A percentile compares a stretch with the other conserved stretches of the same genome.
phyloP scores from a whole-genome alignment of 179 eudicot genomes.

The Gypsophila paniculata region DNA sequence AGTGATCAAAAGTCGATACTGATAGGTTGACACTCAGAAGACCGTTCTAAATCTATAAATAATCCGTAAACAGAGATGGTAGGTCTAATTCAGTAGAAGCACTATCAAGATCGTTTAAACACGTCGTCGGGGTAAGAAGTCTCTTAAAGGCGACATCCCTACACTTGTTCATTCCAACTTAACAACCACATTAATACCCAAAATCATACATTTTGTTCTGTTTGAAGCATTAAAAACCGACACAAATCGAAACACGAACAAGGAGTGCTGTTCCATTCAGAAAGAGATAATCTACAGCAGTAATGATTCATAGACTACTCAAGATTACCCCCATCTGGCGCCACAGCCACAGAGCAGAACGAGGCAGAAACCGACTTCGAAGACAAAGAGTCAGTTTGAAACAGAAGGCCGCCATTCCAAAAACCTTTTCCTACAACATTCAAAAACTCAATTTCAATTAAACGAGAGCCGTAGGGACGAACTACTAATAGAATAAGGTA shows the following conservation, averaged over 20 bases:
- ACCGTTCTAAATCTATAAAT: too few relatives aligned
- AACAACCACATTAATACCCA: neutral
- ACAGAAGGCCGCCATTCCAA: neutral
- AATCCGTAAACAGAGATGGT: too few relatives aligned
- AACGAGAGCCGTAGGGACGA: too few relatives aligned
- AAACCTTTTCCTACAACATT: slow-evolving; percentile 1
- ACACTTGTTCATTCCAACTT: neutral
- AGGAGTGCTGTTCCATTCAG: neutral
- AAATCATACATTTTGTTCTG: neutral
- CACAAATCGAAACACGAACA: neutral
- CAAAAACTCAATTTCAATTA: neutral
- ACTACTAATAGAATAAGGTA: too few relatives aligned
- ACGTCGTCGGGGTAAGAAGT: neutral
- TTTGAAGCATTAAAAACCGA: neutral
- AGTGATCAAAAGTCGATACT: too few relatives aligned
- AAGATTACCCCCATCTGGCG: slow-evolving; percentile 14
- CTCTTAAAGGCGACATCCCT: neutral
- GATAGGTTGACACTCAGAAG: too few relatives aligned
- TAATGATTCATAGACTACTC: too few relatives aligned
- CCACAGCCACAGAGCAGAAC: slow-evolving; percentile 24
- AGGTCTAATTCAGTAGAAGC: too few relatives aligned
- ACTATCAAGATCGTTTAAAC: neutral
- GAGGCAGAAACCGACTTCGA: slow-evolving; percentile 15
- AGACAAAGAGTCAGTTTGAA: neutral
- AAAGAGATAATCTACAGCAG: neutral